A percentile compares a stretch with the other conserved stretches of the same genome.
These are phyloP conservation scores for Pleurotus giganteus DNA, from an alignment of 768 basidiomycete species.

Conservation along the genomic window DNA sequence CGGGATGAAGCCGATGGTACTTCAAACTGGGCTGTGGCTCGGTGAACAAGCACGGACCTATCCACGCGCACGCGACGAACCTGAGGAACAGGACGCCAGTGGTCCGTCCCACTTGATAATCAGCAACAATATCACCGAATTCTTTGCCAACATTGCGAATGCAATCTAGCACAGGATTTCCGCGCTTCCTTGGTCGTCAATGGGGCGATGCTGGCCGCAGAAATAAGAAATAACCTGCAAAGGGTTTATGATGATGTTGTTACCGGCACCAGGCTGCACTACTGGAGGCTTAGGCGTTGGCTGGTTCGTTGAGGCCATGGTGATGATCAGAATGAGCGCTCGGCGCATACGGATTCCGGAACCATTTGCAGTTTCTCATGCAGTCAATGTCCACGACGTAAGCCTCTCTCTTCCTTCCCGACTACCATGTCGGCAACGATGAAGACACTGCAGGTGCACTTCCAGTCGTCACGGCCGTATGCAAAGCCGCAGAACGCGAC, in stretches of 20 bases:
- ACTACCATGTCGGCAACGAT: conserved; percentile 6
- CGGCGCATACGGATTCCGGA: background rate
- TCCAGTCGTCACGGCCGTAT: background rate
- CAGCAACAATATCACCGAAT: conserved; percentile 89
- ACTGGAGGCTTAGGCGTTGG: conserved; percentile 43
- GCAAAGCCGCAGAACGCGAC: background rate
- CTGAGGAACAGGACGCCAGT: conserved; percentile 92
- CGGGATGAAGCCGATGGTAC: conserved; percentile 96
- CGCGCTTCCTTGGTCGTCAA: conserved; percentile 47
- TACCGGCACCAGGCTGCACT: conserved; percentile 61
- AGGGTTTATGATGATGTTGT: conserved; percentile 62
- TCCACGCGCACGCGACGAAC: conserved; percentile 47
- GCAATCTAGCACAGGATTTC: conserved; percentile 85
- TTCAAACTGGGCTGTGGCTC: conserved; percentile 38
- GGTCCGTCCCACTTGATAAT: conserved; percentile 95
- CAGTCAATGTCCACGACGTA: background rate
- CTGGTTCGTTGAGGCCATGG: background rate
- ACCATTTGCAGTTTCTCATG: background rate
- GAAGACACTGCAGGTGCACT: conserved; percentile 7
- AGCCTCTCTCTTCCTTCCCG: background rate
- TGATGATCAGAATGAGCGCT: background rate
- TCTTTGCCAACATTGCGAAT: conserved; percentile 91
- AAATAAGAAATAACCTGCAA: conserved; percentile 43
- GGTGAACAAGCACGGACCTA: background rate
- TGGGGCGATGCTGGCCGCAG: background rate